These are phyloP conservation scores for Eutrema japonicum DNA, from an alignment of 345 rosid genomes.

Conservation along the genomic window DNA sequence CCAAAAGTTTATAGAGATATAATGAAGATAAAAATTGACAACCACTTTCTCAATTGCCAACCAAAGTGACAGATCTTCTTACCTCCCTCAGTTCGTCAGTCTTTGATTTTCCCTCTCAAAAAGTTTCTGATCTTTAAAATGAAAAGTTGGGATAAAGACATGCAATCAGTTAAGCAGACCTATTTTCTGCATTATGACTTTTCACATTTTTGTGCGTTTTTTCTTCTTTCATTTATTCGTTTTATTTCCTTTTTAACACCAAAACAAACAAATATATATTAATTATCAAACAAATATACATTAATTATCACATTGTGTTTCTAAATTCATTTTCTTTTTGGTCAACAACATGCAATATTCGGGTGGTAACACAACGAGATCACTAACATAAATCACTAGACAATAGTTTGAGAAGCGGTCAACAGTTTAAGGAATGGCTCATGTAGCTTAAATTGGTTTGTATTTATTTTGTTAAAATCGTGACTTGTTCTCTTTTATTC, in stretches of 20 bases:
- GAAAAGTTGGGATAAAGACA: slow-evolving; percentile 30
- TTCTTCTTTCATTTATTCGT: not conserved
- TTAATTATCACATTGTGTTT: too few relatives aligned
- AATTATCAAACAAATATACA: too few relatives aligned
- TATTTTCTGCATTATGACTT: slow-evolving; percentile 4
- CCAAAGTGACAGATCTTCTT: slow-evolving; percentile 35
- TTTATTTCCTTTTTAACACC: not conserved
- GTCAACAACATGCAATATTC: too few relatives aligned
- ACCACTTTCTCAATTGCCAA: slow-evolving; percentile 30
- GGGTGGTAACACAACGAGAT: too few relatives aligned
- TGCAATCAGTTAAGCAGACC: slow-evolving; percentile 35
- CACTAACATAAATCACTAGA: too few relatives aligned
- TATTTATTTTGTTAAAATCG: too few relatives aligned
- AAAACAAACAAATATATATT: not conserved
- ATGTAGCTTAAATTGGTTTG: too few relatives aligned
- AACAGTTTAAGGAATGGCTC: too few relatives aligned
- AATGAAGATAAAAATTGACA: slow-evolving; percentile 32
- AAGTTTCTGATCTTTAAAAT: slow-evolving; percentile 34
- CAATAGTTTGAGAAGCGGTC: too few relatives aligned
- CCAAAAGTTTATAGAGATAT: slow-evolving; percentile 7
- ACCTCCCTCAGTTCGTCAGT: slow-evolving; percentile 35
- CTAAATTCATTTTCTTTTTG: too few relatives aligned
- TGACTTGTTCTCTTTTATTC: too few relatives aligned
- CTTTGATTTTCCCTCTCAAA: slow-evolving; percentile 26
- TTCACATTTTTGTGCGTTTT: slow-evolving; percentile 6